Base-by-base conservation (phyloP, 768 basidiomycete genomes). In the Xerocomus spinulosus region DNA sequence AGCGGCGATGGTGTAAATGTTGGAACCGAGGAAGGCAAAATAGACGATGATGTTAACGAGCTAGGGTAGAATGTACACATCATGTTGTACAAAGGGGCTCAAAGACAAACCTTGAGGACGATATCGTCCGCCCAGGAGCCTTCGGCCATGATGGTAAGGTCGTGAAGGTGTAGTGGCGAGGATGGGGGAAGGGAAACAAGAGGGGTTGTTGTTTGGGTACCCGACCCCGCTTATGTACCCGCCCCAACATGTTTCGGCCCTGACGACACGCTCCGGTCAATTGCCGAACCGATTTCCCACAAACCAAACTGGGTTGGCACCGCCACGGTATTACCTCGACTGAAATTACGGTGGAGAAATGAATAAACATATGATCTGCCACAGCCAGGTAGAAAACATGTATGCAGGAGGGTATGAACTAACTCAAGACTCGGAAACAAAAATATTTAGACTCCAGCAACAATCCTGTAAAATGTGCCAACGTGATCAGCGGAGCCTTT, bases 11-110 rank as follows among this genome's bases (percentile, higher is more conserved):
- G 84, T 85, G 75, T 91, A 94, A 48, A 93, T 76, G 69, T 95
- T 95, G 32, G 85, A 87, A 26, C 89, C 92, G n/a, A 95, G 73
- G 70, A 94, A 92, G 50, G 87, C 63, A 61, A 91, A 77, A 64
- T 90, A 95, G 39, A 87, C 83, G 46, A 92, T 47, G 48, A 95
- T 75, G 69, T 96, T 96, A 52, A 81, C 69, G 59, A 94, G 73
- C 82, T 84, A 33, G 35, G 20, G 25, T 4, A 29, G 17, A 20
- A 20, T 15, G 15, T 25, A 33, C 18, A n/a, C 42, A 35, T 23
- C 24, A 7, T 5, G 28, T 20, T 36, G 14, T 13, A 20, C 5
- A 5, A n/a, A 5, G 40, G 25, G 5, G 1, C 12, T 24, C 8
- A 21, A 28, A 29, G 10, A 62, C 63, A 1, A 40, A 82, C 85